These are phyloP conservation scores for Apiosordaria backusii DNA, from an alignment of 495 filamentous ascomycete genomes.

Conservation along the genomic window DNA sequence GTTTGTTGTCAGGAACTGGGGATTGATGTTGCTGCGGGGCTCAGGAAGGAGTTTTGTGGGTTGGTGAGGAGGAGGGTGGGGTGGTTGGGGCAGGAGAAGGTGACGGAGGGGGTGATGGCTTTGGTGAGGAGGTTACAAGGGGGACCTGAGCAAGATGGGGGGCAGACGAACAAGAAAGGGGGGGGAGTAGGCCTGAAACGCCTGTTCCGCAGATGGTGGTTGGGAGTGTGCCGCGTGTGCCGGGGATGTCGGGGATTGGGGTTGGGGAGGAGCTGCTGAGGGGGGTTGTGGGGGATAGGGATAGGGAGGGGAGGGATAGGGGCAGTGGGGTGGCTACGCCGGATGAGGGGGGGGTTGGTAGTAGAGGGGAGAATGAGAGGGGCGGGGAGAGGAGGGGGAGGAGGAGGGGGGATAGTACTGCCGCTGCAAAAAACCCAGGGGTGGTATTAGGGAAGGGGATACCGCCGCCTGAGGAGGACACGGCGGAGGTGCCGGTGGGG, in stretches of 20 bases:
- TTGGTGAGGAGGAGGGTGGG: conserved; percentile 38
- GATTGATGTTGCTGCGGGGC: conserved; percentile 41
- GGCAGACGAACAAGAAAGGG: background rate
- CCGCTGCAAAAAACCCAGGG: background rate
- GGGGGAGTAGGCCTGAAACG: background rate
- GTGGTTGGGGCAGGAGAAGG: conserved; percentile 37
- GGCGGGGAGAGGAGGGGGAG: conserved; percentile 13
- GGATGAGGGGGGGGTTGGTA: too few species aligned
- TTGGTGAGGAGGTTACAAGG: conserved; percentile 28
- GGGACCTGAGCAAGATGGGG: conserved; percentile 11
- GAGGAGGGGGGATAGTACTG: conserved; percentile 20
- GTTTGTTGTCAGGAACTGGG: conserved; percentile 43
- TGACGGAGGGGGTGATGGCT: conserved; percentile 44
- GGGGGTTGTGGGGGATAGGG: conserved; percentile 32
- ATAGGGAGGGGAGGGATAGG: conserved; percentile 7
- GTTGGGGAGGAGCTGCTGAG: conserved; percentile 48
- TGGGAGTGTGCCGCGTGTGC: conserved; percentile 23
- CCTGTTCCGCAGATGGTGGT: conserved; percentile 3
- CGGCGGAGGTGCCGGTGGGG: conserved; percentile 64
- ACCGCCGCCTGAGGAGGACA: conserved; percentile 19
- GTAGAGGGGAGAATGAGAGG: too few species aligned
- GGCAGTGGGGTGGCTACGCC: conserved; percentile 19
- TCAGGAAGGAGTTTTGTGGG: conserved; percentile 45
- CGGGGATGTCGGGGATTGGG: conserved; percentile 40
- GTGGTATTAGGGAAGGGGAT: background rate